These are phyloP conservation scores for Suhomyces bribrorum DNA, from an alignment of 1,139 yeast genomes.

Conservation along the genomic window DNA sequence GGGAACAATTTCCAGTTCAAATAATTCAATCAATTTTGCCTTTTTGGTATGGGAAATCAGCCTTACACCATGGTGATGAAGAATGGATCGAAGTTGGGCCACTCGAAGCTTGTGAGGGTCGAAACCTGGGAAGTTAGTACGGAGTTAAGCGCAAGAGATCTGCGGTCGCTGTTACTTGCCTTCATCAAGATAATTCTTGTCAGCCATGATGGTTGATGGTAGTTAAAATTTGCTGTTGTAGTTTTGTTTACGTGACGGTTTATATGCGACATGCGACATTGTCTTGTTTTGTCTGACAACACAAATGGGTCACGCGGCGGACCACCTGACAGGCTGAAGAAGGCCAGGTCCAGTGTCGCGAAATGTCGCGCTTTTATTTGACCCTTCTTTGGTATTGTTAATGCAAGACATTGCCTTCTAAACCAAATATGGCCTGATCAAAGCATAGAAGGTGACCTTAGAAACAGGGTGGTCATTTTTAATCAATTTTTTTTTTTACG, in stretches of 20 bases:
- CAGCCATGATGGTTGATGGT: conserved; percentile 20
- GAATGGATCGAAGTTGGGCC: conserved; percentile 62
- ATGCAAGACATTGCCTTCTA: no score
- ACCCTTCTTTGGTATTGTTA: no score
- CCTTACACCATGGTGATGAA: conserved; percentile 56
- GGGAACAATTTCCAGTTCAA: conserved; percentile 8
- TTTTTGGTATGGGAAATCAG: conserved; percentile 67
- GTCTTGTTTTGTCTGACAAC: no score
- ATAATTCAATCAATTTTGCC: conserved; percentile 51
- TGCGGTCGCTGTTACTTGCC: conserved; percentile 26
- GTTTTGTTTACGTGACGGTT: conserved; percentile 8
- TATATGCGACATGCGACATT: conserved; percentile 6
- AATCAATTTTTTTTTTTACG: no score
- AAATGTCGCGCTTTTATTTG: no score
- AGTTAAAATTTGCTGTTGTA: conserved; percentile 6
- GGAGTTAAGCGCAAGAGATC: no score
- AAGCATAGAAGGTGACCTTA: no score
- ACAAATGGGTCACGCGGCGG: background rate
- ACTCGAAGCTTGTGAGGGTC: conserved; percentile 63
- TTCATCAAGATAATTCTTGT: conserved; percentile 24
- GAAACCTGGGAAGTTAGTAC: conserved; percentile 46
- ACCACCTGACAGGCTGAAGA: background rate
- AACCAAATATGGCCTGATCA: no score
- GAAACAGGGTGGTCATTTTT: no score
- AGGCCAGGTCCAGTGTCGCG: no score